Evolutionary conservation across 495 filamentous ascomycete genomes (phyloP).

Genomic region (Hypoxylon perforatum): DNA sequence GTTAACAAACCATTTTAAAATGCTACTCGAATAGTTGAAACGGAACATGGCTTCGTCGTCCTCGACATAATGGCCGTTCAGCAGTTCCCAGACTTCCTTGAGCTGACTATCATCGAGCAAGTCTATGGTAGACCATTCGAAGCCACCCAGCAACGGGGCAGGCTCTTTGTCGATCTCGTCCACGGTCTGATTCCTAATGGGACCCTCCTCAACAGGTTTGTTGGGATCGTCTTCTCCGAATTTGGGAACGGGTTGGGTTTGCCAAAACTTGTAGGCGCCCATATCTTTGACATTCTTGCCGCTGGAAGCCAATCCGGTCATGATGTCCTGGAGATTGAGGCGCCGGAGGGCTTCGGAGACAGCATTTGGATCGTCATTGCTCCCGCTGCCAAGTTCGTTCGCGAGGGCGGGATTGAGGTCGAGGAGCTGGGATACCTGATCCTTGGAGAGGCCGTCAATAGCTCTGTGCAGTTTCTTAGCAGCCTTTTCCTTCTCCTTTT

Average conservation of each 20-base stretch:
- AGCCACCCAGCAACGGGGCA: conserved; percentile 74
- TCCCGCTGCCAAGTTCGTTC: conserved; percentile 57
- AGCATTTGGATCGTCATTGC: conserved; percentile 38
- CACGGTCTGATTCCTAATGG: conserved; percentile 71
- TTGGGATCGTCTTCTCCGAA: conserved; percentile 68
- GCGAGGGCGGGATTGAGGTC: conserved; percentile 71
- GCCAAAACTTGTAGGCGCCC: conserved; percentile 97
- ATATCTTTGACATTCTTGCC: conserved; percentile 95
- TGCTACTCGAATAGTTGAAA: conserved; percentile 90
- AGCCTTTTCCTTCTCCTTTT: conserved; percentile 62
- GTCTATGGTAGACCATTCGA: conserved; percentile 95
- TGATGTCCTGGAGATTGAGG: conserved; percentile 78
- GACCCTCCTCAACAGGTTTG: conserved; percentile 62
- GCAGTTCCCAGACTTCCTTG: conserved; percentile 85
- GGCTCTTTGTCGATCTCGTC: conserved; percentile 79
- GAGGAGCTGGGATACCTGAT: conserved; percentile 65
- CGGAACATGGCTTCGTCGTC: conserved; percentile 96
- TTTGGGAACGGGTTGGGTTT: conserved; percentile 91
- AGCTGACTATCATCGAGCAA: conserved; percentile 69
- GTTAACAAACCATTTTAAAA: conserved; percentile 81
- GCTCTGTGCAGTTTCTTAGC: conserved; percentile 54
- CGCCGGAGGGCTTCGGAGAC: conserved; percentile 73
- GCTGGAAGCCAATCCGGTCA: conserved; percentile 79
- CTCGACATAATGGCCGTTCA: conserved; percentile 95
- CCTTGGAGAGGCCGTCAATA: conserved; percentile 56